Evolutionary conservation across 352 stramenopile genomes (phyloP), one percentile per base, ranked within the genome.

Genomic region (Pythium brassicae): DNA sequence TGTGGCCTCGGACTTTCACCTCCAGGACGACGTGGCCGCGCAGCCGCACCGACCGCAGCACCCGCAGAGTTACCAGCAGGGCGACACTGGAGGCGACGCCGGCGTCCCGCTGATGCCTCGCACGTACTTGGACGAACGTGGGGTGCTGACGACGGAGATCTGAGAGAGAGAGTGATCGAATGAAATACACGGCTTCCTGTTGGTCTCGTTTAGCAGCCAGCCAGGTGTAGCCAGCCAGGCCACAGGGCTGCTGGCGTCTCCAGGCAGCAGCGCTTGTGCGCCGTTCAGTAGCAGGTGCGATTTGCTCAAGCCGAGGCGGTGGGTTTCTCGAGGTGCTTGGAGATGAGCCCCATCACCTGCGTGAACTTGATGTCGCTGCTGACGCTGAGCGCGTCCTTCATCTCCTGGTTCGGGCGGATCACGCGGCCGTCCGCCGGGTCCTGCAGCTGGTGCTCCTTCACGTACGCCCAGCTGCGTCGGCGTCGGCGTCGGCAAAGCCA

Each of bases 391-490:
- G 86, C 67, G 26, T 86, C 59, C 46, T 75, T 83, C 69, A 92
- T 77, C 57, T 86, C 59, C 43, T 76, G 49, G 61, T 92, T 89
- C 29, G 79, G 71, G 59, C 65, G 78, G 54, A 92, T 87, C 29
- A 86, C 56, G n/a, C 82, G 77, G 22, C 82, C 82, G 44, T 92
- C 61, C 5, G 68, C 65, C n/a, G 76, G 75, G 26, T 92, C 77
- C 59, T 92, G 82, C 39, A 92, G 76, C 50, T 89, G 65, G 57
- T 92, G 77, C 57, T 80, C 48, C 62, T 92, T 92, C 49, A 86
- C 82, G 27, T 92, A 92, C 27, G 57, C 68, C 82, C 78, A 92
- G 60, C 78, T 92, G 32, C 2, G 53, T n/a, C n/a, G n/a, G n/a
- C n/a, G n/a, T n/a, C n/a, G n/a, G n/a, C n/a, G 10, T 32, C 23